Evolutionary conservation across 768 basidiomycete species (phyloP), one percentile per base, ranked within the genome.

Genomic region (Suillus spraguei): DNA sequence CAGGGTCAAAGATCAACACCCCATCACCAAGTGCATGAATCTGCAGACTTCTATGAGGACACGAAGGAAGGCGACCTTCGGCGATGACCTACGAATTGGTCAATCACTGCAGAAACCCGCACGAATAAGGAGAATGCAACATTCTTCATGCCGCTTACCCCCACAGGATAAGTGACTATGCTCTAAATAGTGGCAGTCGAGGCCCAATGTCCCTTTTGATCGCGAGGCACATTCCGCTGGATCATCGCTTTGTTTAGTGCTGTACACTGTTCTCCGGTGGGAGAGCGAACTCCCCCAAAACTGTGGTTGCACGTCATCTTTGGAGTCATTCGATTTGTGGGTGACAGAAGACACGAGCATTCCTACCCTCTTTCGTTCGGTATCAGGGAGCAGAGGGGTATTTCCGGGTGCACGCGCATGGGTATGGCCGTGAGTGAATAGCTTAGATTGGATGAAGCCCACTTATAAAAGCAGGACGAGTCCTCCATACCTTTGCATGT

Each of bases 11-110:
- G 24, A 28, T 9, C 55, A 39, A 58, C 24, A 24, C 38, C 38
- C 55, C 55, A 28, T 58, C 55, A 39, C 16, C 55, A 39, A 56
- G 55, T 58, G 55, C 55, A 58, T 10, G 24, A 50, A 4, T 38
- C 22, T 22, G 16, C 36, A n/a, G 38, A 39, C 24, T 58, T 58
- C 39, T 17, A 10, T 28, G 28, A 41, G 39, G 39, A 41, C 17
- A 41, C 39, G 56, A 28, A 58, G 24, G 56, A 58, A 41, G 28
- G 39, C 39, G 16, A 41, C 38, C 56, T 56, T 9, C 38, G 39
- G 38, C 28, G 38, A 41, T 58, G 41, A 41, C 13, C 24, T 41
- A 58, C 38, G 56, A 58, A 41, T 28, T 39, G 39, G 38, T 58
- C 39, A 58, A 58, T 58, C 39, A 13, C 39, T 41, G 39, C 11